Conservation (phyloP, 129 eudicot genomes). For the Tagetes patula region DNA sequence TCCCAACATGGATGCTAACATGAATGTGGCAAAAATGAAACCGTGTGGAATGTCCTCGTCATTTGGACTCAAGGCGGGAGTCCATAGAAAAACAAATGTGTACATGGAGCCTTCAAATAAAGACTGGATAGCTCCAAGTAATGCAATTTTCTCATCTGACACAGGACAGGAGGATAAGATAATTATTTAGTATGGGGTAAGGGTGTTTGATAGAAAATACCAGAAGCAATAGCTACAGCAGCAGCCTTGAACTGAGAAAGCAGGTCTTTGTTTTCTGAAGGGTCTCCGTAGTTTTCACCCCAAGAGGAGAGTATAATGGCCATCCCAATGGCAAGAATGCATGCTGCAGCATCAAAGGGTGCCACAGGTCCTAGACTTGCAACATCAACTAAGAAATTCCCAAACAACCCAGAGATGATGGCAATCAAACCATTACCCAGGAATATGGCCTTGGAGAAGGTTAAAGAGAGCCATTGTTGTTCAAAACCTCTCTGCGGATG, state of each 20-base stretch:
- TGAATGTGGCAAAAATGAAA: conserved; percentile 91
- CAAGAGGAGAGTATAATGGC: conserved; percentile 77
- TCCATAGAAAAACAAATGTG: conserved; percentile 95
- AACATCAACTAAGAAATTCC: conserved; percentile 70
- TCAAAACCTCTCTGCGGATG: conserved; percentile 76
- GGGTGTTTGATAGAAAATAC: conserved; percentile 25
- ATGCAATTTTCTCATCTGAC: conserved; percentile 87
- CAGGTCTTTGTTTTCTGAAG: conserved; percentile 85
- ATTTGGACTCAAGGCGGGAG: conserved; percentile 96
- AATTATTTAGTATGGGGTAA: not conserved
- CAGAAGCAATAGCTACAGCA: conserved; percentile 97
- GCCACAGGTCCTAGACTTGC: conserved; percentile 74
- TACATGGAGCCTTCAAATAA: conserved; percentile 97
- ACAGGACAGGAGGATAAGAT: not conserved
- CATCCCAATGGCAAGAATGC: conserved; percentile 82
- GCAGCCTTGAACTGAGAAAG: conserved; percentile 91
- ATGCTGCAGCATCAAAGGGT: conserved; percentile 91
- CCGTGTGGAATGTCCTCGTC: conserved; percentile 98
- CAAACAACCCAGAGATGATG: conserved; percentile 79
- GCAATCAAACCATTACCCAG: conserved; percentile 92
- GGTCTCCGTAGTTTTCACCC: conserved; percentile 93
- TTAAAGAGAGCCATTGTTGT: conserved; percentile 86
- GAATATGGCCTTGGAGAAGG: conserved; percentile 91
- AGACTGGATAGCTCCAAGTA: conserved; percentile 94
- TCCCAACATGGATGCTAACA: conserved; percentile 96